Percentiles rank a stretch among this genome's conserved stretches.
These are phyloP conservation scores for Nigrograna mackinnonii DNA, from an alignment of 2,329 filamentous ascomycete genomes.

Conservation along the genomic window DNA sequence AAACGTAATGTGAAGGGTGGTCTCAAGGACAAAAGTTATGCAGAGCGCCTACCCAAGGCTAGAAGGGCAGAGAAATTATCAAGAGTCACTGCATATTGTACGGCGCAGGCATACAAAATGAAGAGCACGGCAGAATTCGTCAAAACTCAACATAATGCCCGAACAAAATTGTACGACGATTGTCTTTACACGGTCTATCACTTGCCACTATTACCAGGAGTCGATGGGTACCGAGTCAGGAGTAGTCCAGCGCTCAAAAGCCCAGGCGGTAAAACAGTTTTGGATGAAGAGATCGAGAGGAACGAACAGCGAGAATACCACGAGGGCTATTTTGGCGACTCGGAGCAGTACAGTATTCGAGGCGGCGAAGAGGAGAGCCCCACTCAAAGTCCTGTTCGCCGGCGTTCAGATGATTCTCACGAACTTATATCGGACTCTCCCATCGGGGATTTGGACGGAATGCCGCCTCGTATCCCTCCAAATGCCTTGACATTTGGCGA, in stretches of 20 bases:
- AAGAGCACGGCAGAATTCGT: slow-evolving; percentile 87
- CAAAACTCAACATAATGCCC: slow-evolving; percentile 82
- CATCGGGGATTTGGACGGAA: slow-evolving; percentile 17
- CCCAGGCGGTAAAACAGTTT: slow-evolving; percentile 86
- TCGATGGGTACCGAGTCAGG: slow-evolving; percentile 82
- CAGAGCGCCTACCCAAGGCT: slow-evolving; percentile 87
- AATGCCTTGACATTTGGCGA: slow-evolving; percentile 83
- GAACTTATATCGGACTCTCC: slow-evolving; percentile 10
- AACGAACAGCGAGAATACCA: slow-evolving; percentile 89
- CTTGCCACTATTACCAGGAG: slow-evolving; percentile 81
- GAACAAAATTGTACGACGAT: slow-evolving; percentile 97
- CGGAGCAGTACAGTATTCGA: slow-evolving; percentile 57
- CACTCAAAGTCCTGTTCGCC: slow-evolving; percentile 17
- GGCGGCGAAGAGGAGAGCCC: slow-evolving; percentile 33
- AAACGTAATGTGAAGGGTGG: slow-evolving; percentile 68
- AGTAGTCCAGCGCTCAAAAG: slow-evolving; percentile 92
- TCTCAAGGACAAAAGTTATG: slow-evolving; percentile 81
- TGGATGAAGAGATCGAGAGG: slow-evolving; percentile 94
- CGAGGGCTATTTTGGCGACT: slow-evolving; percentile 86
- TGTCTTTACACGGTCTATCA: slow-evolving; percentile 97
- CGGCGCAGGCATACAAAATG: slow-evolving; percentile 90
- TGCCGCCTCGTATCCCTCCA: slow-evolving; percentile 62
- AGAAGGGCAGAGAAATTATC: slow-evolving; percentile 85
- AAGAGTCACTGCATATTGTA: slow-evolving; percentile 93
- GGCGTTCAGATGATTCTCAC: no score